Base-by-base conservation (phyloP, 306 rosid genomes). In the Prunus fruticosa region DNA sequence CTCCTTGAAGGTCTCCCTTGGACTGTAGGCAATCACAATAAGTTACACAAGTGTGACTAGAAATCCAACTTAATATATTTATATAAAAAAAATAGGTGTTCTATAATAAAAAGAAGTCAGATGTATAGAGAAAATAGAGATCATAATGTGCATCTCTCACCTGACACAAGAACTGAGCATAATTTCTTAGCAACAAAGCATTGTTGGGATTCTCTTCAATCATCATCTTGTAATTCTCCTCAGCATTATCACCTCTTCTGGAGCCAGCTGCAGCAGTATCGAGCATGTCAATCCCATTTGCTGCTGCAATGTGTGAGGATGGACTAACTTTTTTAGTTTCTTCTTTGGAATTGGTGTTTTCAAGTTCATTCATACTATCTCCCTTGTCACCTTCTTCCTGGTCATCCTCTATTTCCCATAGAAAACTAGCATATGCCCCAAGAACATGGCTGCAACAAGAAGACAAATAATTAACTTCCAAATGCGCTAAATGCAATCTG, bases 401-500 rank as follows among this genome's bases (percentile, higher is more conserved):
- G 12, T 61, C 82, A 14, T 85, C 84, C 61, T 87, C 89, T 63
- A 80, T 73, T 83, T 87, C 93, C 97, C 97, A 95, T 30, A 92
- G 97, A 86, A 95, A 92, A 80, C 89, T 84, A 76, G 93, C 84
- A 84, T 87, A 87, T 84, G 96, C 96, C 53, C 92, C 97, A 54
- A 90, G 96, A 83, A 90, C 86, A 69, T 80, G 54, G 78, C 98
- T 95, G 90, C 72, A 86, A 85, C 56, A 27, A 77, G 57, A 80
- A 8, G 27, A 56, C n/a, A 32, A 46, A 70, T 54, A 12, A 28
- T 14, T 63, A 23, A 66, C 51, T n/a, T 18, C 43, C 72, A 71
- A 10, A 27, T 68, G 9, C 20, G 15, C 19, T 19, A 18, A 11
- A 16, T 46, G 9, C 19, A n/a, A 28, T 46, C 38, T 66, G 38